Conservation (phyloP, 1,284 basidiomycete genomes). For the Blastosporella zonata region DNA sequence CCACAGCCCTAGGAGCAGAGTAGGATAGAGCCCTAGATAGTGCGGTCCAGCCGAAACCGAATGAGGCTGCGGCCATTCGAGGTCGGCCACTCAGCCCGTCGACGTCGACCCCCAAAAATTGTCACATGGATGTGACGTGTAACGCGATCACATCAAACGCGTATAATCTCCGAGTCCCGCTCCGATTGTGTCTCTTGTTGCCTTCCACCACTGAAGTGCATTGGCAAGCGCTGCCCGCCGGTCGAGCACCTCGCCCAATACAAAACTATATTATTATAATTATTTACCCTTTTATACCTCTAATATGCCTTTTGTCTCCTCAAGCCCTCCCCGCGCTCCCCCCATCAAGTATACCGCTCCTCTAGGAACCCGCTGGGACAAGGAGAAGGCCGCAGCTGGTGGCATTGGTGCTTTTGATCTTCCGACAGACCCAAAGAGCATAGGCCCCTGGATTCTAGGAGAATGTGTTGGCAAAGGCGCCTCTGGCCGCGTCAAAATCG, state of each 20-base stretch:
- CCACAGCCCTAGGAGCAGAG: conserved; percentile 11
- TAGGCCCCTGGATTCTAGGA: conserved; percentile 86
- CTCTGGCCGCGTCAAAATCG: conserved; percentile 94
- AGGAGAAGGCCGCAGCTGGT: conserved; percentile 74
- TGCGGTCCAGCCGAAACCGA: conserved; percentile 20
- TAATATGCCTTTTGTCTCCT: conserved; percentile 37
- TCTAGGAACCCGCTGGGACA: conserved; percentile 77
- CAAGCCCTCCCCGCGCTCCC: conserved; percentile 63
- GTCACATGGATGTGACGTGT: conserved; percentile 14
- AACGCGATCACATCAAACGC: conserved; percentile 8
- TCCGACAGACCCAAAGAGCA: conserved; percentile 68
- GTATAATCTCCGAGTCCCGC: neutral
- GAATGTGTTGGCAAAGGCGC: conserved; percentile 95
- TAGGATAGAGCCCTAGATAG: conserved; percentile 18
- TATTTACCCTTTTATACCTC: conserved; percentile 23
- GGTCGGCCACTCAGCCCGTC: neutral
- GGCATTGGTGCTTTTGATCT: conserved; percentile 65
- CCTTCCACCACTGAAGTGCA: conserved; percentile 3
- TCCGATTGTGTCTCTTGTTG: neutral
- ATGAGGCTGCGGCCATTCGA: conserved; percentile 31
- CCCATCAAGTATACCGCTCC: conserved; percentile 66
- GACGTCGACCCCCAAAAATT: neutral
- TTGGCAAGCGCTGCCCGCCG: conserved; percentile 32
- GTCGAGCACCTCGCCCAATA: conserved; percentile 33
- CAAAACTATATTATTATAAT: conserved; percentile 27